phyloP scores from a whole-genome alignment of 106 monocot species.

The Gastrodia elata region DNA sequence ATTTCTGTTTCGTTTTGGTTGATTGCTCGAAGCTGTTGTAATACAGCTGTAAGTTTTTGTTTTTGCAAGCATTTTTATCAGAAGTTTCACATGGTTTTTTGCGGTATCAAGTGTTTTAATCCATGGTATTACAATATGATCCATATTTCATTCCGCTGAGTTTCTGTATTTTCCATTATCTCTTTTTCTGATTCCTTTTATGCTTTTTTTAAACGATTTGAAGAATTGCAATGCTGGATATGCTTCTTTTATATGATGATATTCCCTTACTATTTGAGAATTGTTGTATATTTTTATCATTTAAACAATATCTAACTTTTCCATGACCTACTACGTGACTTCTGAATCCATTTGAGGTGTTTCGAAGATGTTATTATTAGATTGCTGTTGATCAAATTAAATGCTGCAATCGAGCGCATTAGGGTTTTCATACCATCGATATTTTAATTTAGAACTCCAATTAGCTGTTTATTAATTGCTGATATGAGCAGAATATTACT shows the following conservation, averaged over 20 bases:
- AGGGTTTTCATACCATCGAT: neutral
- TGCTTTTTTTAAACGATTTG: neutral
- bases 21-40: neutral
- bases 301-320: neutral
- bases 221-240: neutral
- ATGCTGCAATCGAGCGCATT: neutral
- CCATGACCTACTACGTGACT: neutral
- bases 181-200: neutral
- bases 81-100: neutral
- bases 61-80: neutral
- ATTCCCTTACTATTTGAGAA: neutral
- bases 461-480: neutral
- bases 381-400: neutral
- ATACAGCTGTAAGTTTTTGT: neutral
- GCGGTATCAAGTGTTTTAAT: neutral
- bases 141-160: too few relatives aligned
- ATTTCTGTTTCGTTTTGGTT: neutral
- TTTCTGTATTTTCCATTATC: too few relatives aligned
- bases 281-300: neutral
- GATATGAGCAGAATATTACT: neutral
- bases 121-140: neutral
- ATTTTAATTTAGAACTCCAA: neutral
- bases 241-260: neutral
- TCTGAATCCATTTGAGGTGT: neutral
- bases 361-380: neutral